Conservation (phyloP, 1,284 basidiomycete species). For the Meripilus lineatus region DNA sequence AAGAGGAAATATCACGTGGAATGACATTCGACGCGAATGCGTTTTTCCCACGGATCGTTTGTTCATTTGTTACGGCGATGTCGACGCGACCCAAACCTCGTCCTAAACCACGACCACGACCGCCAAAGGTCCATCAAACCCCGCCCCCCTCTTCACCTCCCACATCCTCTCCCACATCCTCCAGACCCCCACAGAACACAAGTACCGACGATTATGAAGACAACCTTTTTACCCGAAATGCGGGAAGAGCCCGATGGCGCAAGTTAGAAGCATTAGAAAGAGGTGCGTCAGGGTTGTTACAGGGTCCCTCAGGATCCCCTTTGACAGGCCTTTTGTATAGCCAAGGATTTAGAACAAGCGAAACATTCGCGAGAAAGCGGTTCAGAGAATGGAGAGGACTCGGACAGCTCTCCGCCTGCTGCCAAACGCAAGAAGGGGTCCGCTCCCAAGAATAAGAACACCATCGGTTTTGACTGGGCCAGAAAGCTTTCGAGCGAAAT, state of each 20-base stretch:
- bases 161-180: slow-evolving; percentile 14
- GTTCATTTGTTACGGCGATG: slow-evolving; percentile 28
- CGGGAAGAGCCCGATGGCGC: slow-evolving; percentile 45
- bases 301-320: too few relatives aligned
- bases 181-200: slow-evolving; percentile 9
- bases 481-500: slow-evolving; percentile 6
- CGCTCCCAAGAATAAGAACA: slow-evolving; percentile 10
- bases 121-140: too few relatives aligned
- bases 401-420: slow-evolving; percentile 20
- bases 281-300: neutral
- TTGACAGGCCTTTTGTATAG: too few relatives aligned
- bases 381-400: slow-evolving; percentile 22
- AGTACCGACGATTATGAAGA: slow-evolving; percentile 46
- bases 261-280: too few relatives aligned
- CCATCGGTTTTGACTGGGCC: slow-evolving; percentile 21
- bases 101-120: slow-evolving; percentile 46
- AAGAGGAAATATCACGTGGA: slow-evolving; percentile 16
- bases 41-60: slow-evolving; percentile 44
- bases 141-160: slow-evolving; percentile 24
- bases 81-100: slow-evolving; percentile 43
- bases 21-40: slow-evolving; percentile 15
- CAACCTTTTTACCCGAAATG: slow-evolving; percentile 61
- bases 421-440: slow-evolving; percentile 35
- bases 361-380: too few relatives aligned
- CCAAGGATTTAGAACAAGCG: too few relatives aligned